A percentile compares a stretch with the other conserved stretches of the same genome.
Evolutionary conservation across 2,329 filamentous ascomycete genomes (phyloP).

Genomic region (Claviceps spartinae): DNA sequence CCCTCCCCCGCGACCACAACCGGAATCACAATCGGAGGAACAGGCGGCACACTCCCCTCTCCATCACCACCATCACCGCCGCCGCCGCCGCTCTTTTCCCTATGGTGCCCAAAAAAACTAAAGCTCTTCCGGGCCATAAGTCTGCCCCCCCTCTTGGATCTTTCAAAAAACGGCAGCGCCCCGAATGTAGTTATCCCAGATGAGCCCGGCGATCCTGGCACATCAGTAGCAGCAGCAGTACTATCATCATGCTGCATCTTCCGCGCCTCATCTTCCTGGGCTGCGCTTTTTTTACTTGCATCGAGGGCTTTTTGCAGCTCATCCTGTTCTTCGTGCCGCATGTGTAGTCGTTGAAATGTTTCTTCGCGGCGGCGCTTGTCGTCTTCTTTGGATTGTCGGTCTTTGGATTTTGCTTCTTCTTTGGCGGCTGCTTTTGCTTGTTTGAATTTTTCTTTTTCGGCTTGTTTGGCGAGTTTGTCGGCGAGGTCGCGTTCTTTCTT

Average conservation of each 20-base stretch:
- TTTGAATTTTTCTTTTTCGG: slow-evolving; percentile 22
- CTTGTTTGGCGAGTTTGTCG: slow-evolving; percentile 44
- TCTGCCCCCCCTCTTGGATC: slow-evolving; percentile 60
- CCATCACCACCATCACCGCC: slow-evolving; percentile 8
- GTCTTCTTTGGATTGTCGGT: slow-evolving; percentile 15
- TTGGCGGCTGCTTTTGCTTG: slow-evolving; percentile 26
- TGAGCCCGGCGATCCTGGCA: neutral
- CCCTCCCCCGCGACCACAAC: too few relatives aligned
- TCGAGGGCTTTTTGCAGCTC: slow-evolving; percentile 52
- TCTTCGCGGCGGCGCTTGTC: slow-evolving; percentile 33
- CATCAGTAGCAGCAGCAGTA: neutral
- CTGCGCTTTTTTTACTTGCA: slow-evolving; percentile 49
- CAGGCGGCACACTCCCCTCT: too few relatives aligned
- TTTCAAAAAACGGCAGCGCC: slow-evolving; percentile 40
- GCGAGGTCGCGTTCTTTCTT: slow-evolving; percentile 52
- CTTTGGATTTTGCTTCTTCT: slow-evolving; percentile 15
- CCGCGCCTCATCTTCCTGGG: slow-evolving; percentile 32
- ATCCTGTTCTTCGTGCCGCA: slow-evolving; percentile 42
- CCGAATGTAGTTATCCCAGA: slow-evolving; percentile 17
- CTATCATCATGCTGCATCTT: slow-evolving; percentile 22
- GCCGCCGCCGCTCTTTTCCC: slow-evolving; percentile 27
- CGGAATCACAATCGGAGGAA: too few relatives aligned
- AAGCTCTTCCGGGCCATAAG: slow-evolving; percentile 68
- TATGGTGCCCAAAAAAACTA: slow-evolving; percentile 40
- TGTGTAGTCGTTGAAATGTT: slow-evolving; percentile 38